Percentiles rank a stretch among this genome's conserved stretches.
phyloP scores from a whole-genome alignment of 2,329 filamentous ascomycete genomes.

The Zelopaecilomyces penicillatus region DNA sequence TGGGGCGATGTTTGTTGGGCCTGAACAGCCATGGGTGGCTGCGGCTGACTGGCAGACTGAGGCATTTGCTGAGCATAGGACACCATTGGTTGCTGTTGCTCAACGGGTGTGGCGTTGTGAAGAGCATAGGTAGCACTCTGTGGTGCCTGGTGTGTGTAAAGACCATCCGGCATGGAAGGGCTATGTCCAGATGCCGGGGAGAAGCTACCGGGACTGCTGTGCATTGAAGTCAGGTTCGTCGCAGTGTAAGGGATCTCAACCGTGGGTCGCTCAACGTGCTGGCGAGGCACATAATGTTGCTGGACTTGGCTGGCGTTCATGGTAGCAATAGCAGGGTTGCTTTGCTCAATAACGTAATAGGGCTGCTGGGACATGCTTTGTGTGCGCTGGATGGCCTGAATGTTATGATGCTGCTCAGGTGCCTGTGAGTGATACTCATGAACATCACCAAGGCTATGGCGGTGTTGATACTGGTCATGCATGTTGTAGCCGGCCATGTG shows the following conservation, averaged over 20 bases:
- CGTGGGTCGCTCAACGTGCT: conserved; percentile 36
- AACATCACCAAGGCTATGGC: conserved; percentile 37
- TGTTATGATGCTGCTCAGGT: conserved; percentile 28
- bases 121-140: conserved; percentile 41
- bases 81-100: conserved; percentile 33
- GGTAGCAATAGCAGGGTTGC: conserved; percentile 53
- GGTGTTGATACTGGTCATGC: conserved; percentile 31
- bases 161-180: conserved; percentile 43
- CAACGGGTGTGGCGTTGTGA: conserved; percentile 39
- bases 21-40: conserved; percentile 28
- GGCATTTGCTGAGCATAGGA: conserved; percentile 36
- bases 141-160: conserved; percentile 48
- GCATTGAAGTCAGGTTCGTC: conserved; percentile 41
- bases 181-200: conserved; percentile 47
- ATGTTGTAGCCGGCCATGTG: conserved; percentile 38
- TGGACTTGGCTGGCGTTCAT: conserved; percentile 46
- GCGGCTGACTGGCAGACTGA: conserved; percentile 25
- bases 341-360: conserved; percentile 54
- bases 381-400: conserved; percentile 42
- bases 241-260: conserved; percentile 45
- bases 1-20: conserved; percentile 28
- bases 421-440: conserved; percentile 33
- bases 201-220: conserved; percentile 52
- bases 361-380: conserved; percentile 37
- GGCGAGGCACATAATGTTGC: conserved; percentile 45